Percentiles rank a stretch among this genome's conserved stretches.
These are phyloP conservation scores for Xanthoconium stramineum DNA, from an alignment of 768 basidiomycete species.

Conservation along the genomic window DNA sequence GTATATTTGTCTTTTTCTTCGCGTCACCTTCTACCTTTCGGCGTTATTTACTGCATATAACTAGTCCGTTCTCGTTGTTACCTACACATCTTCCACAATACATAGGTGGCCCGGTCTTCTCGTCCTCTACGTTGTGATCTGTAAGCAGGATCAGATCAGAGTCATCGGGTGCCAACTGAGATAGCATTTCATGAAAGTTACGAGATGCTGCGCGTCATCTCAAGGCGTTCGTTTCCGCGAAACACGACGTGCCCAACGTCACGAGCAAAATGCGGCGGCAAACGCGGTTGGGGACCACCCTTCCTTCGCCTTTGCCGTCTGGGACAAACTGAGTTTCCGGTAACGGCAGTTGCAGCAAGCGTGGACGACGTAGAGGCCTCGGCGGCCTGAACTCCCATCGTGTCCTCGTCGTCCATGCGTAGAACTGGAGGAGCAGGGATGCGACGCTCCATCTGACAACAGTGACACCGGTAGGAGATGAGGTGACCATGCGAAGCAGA, in stretches of 20 bases:
- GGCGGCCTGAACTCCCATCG: background rate
- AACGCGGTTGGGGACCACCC: conserved; percentile 33
- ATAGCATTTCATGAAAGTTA: background rate
- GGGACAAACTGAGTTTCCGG: background rate
- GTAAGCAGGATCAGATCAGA: background rate
- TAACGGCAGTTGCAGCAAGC: background rate
- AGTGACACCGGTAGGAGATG: conserved; percentile 55
- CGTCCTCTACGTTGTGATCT: background rate
- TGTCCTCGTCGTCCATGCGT: background rate
- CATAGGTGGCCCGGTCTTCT: background rate
- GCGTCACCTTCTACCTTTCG: background rate
- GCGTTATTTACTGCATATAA: background rate
- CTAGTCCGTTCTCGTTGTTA: background rate
- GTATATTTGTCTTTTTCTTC: background rate
- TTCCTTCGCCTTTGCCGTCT: conserved; percentile 14
- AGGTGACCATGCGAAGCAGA: conserved; percentile 49
- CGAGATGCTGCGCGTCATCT: background rate
- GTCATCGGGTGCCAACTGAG: background rate
- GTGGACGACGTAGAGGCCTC: background rate
- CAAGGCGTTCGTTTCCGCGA: conserved; percentile 54
- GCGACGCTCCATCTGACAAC: conserved; percentile 55
- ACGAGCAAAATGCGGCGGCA: conserved; percentile 60
- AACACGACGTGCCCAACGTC: conserved; percentile 66
- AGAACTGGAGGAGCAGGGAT: conserved; percentile 63
- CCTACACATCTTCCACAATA: background rate